These are phyloP conservation scores for Ogataea methylovora DNA, from an alignment of 805 yeast genomes.

Conservation along the genomic window DNA sequence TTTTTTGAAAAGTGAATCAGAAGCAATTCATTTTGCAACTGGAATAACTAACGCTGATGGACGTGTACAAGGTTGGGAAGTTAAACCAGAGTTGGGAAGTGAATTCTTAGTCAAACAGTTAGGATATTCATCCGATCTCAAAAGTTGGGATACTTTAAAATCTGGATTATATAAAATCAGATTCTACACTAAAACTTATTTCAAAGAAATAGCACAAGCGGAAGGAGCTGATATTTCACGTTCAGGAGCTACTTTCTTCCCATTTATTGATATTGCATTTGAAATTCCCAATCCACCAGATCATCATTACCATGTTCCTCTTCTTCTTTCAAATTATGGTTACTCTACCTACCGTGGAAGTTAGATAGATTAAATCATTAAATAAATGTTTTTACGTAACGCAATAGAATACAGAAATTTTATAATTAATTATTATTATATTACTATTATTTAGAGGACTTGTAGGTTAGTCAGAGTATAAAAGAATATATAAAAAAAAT, in stretches of 20 bases:
- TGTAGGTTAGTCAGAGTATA: background rate
- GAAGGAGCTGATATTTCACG: slow-evolving; percentile 15
- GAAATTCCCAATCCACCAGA: slow-evolving; percentile 60
- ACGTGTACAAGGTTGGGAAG: slow-evolving; percentile 60
- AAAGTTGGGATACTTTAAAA: slow-evolving; percentile 35
- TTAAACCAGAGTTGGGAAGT: slow-evolving; percentile 22
- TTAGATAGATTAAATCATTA: slow-evolving; percentile 14
- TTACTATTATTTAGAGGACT: too few relatives aligned
- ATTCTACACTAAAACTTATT: slow-evolving; percentile 69
- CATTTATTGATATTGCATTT: slow-evolving; percentile 77
- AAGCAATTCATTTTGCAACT: slow-evolving; percentile 38
- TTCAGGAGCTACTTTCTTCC: slow-evolving; percentile 58
- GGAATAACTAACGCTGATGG: slow-evolving; percentile 78
- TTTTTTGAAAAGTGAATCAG: slow-evolving; percentile 20
- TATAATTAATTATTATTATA: too few relatives aligned
- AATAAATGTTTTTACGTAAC: background rate
- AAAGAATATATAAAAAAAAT: background rate
- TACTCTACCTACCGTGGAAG: slow-evolving; percentile 90
- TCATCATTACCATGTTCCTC: slow-evolving; percentile 84
- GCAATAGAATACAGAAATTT: too few relatives aligned
- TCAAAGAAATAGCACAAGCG: slow-evolving; percentile 20
- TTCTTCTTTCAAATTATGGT: slow-evolving; percentile 76
- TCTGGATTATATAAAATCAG: slow-evolving; percentile 71
- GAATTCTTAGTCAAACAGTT: slow-evolving; percentile 8
- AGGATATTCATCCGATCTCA: slow-evolving; percentile 2